Evolutionary conservation across 805 yeast genomes (phyloP), one percentile per base, ranked within the genome.

Genomic region (Candida glaebosa): DNA sequence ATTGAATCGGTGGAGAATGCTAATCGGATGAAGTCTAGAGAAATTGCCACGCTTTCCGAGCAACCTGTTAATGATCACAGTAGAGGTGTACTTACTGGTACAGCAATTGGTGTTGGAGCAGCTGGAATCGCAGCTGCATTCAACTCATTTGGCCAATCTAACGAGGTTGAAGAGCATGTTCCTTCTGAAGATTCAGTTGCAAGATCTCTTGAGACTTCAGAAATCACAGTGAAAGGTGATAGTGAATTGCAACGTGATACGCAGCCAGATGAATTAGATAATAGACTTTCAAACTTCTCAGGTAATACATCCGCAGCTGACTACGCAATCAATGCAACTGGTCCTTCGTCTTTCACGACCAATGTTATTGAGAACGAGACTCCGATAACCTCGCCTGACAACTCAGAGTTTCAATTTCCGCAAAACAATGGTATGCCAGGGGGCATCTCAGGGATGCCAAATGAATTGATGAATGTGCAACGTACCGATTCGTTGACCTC

Each of bases 401-500:
- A 65, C 33, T 73, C 80, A 0, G 81, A 75, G 16, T 73, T 66
- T 59, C 71, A 69, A 41, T 70, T 67, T 48, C 59, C 66, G 12
- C 71, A 67, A 46, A 51, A 45, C 38, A 59, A 60, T 8, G 67
- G 67, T 14, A 55, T 65, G 36, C 65, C 46, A 10, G 72, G 69
- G 12, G 68, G 70, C 3, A 52, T 67, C 61, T 68, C 62, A 2
- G 73, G 73, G 2, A 64, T 69, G 66, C 53, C 57, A 18, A 34
- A 17, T 34, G 73, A 60, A 3, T 55, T 67, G 37, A 66, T 65
- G 12, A 72, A 72, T 6, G 71, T 69, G 4, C 70, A 79, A 73
- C 43, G 93, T 52, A 86, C 95, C 2, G 85, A 82, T 44, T 86
- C 96, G 0, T 78, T 85, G 31, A 86, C 96, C 0, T 88, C 96